Conservation (phyloP, 1,284 basidiomycete genomes). For the Apiotrichum brassicae region DNA sequence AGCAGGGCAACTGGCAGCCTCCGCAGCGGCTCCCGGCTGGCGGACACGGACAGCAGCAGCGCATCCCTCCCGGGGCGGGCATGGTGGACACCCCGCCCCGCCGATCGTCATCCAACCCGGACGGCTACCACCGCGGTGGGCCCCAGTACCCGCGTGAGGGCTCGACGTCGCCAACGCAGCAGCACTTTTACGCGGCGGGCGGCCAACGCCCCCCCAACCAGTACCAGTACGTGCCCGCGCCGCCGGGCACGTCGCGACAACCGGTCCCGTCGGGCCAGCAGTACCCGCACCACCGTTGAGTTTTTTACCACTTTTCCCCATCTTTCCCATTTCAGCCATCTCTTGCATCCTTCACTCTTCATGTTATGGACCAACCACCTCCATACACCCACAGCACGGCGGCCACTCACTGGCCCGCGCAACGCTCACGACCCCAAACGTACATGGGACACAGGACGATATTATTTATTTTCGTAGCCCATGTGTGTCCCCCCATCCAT, state of each 20-base stretch:
- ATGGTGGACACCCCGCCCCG: slow-evolving; percentile 13
- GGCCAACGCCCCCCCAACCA: slow-evolving; percentile 5
- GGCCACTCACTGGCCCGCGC: too few species aligned
- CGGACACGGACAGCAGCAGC: slow-evolving; percentile 1
- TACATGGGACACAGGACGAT: too few species aligned
- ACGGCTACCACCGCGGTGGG: slow-evolving; percentile 5
- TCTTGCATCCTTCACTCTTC: too few species aligned
- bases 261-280: slow-evolving; percentile 10
- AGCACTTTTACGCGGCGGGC: slow-evolving; percentile 8
- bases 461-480: too few species aligned
- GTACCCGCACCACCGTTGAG: slow-evolving; percentile 18
- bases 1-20: slow-evolving; percentile 15
- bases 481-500: background rate
- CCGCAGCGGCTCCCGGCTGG: slow-evolving; percentile 24
- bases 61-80: background rate
- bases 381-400: too few species aligned
- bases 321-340: too few species aligned
- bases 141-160: background rate
- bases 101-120: slow-evolving; percentile 4
- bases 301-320: too few species aligned
- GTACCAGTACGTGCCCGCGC: slow-evolving; percentile 4
- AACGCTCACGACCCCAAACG: too few species aligned
- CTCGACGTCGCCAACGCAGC: slow-evolving; percentile 13
- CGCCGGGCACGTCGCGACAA: slow-evolving; percentile 7
- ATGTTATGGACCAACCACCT: too few species aligned